These are phyloP conservation scores for Fusarium dlaminii DNA, from an alignment of 2,329 filamentous ascomycete genomes.

Conservation along the genomic window DNA sequence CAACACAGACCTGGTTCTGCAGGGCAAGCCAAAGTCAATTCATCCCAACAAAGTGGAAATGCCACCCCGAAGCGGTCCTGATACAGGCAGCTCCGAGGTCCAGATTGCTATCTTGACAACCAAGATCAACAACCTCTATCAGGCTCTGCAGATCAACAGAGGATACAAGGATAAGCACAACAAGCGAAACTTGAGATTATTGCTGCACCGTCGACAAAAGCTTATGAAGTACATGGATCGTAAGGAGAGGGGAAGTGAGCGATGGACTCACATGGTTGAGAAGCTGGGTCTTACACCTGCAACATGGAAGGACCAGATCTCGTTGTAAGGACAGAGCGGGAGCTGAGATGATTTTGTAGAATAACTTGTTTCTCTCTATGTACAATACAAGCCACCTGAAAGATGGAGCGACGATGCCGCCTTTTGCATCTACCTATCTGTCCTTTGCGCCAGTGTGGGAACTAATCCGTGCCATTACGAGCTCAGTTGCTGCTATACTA, in stretches of 20 bases:
- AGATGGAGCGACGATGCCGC: constrained; percentile 42
- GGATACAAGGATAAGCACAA: constrained; percentile 92
- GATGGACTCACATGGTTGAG: constrained; percentile 88
- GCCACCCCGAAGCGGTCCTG: constrained; percentile 77
- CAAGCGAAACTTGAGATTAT: constrained; percentile 85
- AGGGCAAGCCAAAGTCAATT: constrained; percentile 66
- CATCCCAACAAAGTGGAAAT: constrained; percentile 51
- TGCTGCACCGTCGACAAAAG: constrained; percentile 91
- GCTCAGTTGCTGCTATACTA: constrained; percentile 55
- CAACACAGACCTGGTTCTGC: constrained; percentile 78
- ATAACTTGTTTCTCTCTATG: constrained; percentile 57
- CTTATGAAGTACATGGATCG: constrained; percentile 84
- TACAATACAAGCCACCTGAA: constrained; percentile 56
- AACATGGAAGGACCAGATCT: constrained; percentile 90
- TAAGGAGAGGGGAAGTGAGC: constrained; percentile 89
- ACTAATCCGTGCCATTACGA: constrained; percentile 50
- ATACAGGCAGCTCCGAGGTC: constrained; percentile 97
- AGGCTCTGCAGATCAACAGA: constrained; percentile 71
- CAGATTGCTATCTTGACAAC: constrained; percentile 94
- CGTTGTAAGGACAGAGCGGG: constrained; percentile 39
- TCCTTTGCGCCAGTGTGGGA: constrained; percentile 47
- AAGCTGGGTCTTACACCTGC: constrained; percentile 87
- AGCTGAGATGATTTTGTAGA: constrained; percentile 50
- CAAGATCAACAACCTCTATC: constrained; percentile 86
- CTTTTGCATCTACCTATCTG: constrained; percentile 42